Percentiles rank a stretch among this genome's conserved stretches.
Evolutionary conservation across 768 basidiomycete species (phyloP).

Genomic region (Panaeolus cyanescens): DNA sequence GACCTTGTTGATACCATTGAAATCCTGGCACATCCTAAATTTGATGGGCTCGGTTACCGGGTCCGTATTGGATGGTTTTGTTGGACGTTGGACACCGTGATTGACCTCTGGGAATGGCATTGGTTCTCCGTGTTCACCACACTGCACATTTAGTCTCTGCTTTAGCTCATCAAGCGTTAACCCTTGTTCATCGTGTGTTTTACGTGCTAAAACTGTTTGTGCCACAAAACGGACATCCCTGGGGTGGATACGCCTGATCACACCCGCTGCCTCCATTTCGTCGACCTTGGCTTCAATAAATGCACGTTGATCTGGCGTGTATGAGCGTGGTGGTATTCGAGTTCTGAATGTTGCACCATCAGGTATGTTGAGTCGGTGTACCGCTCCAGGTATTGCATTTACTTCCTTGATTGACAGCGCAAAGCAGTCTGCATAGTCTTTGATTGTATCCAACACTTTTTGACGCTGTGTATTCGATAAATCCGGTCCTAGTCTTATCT

Average conservation of each 20-base stretch:
- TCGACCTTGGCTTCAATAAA: slow-evolving; percentile 34
- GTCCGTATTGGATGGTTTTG: neutral
- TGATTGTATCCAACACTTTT: slow-evolving; percentile 15
- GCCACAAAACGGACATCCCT: slow-evolving; percentile 33
- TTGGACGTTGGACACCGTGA: slow-evolving; percentile 16
- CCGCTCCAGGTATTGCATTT: slow-evolving; percentile 23
- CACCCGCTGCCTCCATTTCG: slow-evolving; percentile 32
- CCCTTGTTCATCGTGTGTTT: slow-evolving; percentile 29
- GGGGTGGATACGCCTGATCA: slow-evolving; percentile 29
- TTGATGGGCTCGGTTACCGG: slow-evolving; percentile 9
- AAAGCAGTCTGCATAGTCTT: slow-evolving; percentile 37
- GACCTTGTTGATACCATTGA: slow-evolving; percentile 28
- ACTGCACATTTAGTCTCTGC: slow-evolving; percentile 33
- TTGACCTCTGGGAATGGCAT: slow-evolving; percentile 13
- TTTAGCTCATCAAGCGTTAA: slow-evolving; percentile 32
- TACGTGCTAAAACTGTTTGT: slow-evolving; percentile 34
- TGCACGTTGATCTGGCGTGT: slow-evolving; percentile 29
- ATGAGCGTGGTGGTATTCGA: slow-evolving; percentile 26
- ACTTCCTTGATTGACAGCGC: slow-evolving; percentile 39
- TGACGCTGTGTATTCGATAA: slow-evolving; percentile 24
- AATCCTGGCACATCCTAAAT: slow-evolving; percentile 39
- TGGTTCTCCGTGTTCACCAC: slow-evolving; percentile 23
- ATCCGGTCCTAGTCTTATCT: slow-evolving; percentile 28
- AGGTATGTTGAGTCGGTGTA: slow-evolving; percentile 35
- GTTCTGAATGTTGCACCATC: slow-evolving; percentile 24